phyloP scores from a whole-genome alignment of 208 protist genomes.

The Perkinsela sp. region DNA sequence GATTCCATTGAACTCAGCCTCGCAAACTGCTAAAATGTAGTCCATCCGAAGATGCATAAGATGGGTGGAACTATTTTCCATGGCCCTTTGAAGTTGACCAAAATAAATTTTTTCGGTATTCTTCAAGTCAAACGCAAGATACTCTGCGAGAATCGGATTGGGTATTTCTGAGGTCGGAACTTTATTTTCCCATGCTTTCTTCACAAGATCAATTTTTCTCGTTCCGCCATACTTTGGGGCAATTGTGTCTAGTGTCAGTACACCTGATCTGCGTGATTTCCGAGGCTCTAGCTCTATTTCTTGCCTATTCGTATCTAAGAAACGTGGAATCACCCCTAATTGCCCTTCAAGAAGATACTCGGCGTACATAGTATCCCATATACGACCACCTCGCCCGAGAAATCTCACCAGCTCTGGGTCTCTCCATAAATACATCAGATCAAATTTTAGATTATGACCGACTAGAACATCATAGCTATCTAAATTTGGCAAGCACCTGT shows the following conservation, averaged over 20 bases:
- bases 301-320: neutral
- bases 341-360: constrained; percentile 65
- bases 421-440: constrained; percentile 58
- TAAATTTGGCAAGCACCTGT: constrained; percentile 19
- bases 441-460: constrained; percentile 73
- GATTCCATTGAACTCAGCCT: constrained; percentile 72
- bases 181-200: constrained; percentile 50
- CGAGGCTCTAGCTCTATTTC: constrained; percentile 28
- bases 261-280: constrained; percentile 16
- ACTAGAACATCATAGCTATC: constrained; percentile 66
- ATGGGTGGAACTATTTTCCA: constrained; percentile 36
- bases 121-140: constrained; percentile 55
- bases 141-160: constrained; percentile 40
- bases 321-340: neutral
- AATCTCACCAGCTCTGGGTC: constrained; percentile 44
- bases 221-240: constrained; percentile 62
- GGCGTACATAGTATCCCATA: constrained; percentile 75
- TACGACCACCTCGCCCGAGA: constrained; percentile 36
- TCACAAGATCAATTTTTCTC: constrained; percentile 59
- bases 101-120: constrained; percentile 68
- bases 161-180: constrained; percentile 64
- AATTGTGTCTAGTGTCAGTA: constrained; percentile 27
- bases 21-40: constrained; percentile 48
- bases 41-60: constrained; percentile 59
- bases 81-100: constrained; percentile 45